These are phyloP conservation scores for Cryptomeria japonica DNA, from an alignment of 75 land plant species.

Conservation along the genomic window DNA sequence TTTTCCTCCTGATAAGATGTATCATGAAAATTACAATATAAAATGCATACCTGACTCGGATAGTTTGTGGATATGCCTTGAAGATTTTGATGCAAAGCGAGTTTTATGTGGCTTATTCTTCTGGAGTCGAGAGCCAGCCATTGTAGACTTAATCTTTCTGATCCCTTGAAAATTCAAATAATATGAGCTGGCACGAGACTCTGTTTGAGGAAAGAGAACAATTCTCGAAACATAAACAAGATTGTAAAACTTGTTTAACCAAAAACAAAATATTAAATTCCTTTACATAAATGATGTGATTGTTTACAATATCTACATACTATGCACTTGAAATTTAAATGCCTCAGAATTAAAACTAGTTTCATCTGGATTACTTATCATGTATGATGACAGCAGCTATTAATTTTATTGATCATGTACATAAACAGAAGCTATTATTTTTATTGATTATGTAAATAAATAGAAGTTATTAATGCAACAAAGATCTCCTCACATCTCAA, in stretches of 20 bases:
- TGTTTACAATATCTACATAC: neutral
- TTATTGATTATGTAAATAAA: too few species aligned
- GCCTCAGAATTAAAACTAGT: neutral
- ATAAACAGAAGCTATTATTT: too few species aligned
- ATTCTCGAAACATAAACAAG: neutral
- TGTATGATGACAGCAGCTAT: neutral
- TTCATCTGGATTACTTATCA: neutral
- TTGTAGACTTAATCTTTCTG: slow-evolving; percentile 8
- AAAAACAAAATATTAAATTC: neutral
- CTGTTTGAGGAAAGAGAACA: neutral
- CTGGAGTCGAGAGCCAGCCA: slow-evolving; percentile 76
- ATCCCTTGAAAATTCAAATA: neutral
- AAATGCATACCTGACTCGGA: slow-evolving; percentile 33
- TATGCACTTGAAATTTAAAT: neutral
- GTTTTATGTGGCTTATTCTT: slow-evolving; percentile 89
- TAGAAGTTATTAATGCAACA: neutral
- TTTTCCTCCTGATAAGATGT: neutral
- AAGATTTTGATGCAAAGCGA: slow-evolving; percentile 84
- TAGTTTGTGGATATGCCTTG: slow-evolving; percentile 69
- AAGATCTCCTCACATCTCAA: neutral
- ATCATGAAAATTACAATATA: neutral
- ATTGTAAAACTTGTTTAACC: neutral
- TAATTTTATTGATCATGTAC: too few species aligned
- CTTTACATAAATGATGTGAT: neutral
- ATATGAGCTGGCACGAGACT: neutral